Evolutionary conservation across 2,329 filamentous ascomycete genomes (phyloP), one percentile per base, ranked within the genome.

Genomic region (Lachnellula occidentalis): DNA sequence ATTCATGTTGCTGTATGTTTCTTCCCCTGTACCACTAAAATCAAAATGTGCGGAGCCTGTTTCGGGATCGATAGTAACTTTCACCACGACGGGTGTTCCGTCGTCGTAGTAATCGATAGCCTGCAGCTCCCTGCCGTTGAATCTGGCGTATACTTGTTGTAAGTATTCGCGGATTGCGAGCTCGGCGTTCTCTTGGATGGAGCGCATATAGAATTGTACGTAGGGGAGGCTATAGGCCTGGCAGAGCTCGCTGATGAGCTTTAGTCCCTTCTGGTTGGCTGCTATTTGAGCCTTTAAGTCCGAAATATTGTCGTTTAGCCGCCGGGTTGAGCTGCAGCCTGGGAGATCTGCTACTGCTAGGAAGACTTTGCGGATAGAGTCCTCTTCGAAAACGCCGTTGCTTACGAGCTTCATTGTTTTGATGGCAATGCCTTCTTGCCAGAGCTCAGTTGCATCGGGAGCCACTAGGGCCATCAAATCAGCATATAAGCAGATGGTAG

Each of bases 221-320:
- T 86, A 21, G 9, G 17, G 36, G 27, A 37, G 39, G 9, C 15
- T 42, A 34, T 49, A 34, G 64, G 92, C 88, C 9, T 79, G 78
- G 61, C 92, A 90, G 1, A 92, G 74, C 0, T 78, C 77, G 52
- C 79, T 78, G 59, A 94, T 91, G 17, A 92, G 75, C 36, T 82
- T 83, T 64, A 91, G 91, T 7, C 90, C 90, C 64, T 90, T 90
- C 57, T 88, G 83, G 66, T 95, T 94, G 4, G 90, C 88, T 0
- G 90, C 88, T 15, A 92, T 85, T 67, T 94, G 89, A 0, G 90
- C 90, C 69, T 91, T 90, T 43, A 94, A 76, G 66, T 94, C 90
- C 54, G 89, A 90, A 59, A 94, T 76, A 67, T 94, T 94, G 70
- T 95, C 90, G 5, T 80, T 82, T 1, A 94, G 75, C 64, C 87